These are phyloP conservation scores for Besnoitia besnoiti DNA, from an alignment of 169 alveolate species.

Conservation along the genomic window DNA sequence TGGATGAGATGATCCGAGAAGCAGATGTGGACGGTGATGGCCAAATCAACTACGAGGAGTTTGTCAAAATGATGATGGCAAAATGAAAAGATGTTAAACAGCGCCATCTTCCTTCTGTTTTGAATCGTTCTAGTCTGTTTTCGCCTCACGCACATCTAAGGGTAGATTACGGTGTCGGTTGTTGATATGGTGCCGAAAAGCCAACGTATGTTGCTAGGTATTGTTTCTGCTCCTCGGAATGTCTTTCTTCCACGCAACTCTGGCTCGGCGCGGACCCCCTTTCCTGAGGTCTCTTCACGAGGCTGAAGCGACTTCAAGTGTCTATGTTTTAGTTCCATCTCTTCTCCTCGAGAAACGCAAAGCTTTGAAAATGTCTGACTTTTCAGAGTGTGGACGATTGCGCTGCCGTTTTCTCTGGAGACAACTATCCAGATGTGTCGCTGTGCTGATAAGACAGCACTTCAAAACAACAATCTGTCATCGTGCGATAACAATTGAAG, in stretches of 20 bases:
- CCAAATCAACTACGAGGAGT: conserved; percentile 97
- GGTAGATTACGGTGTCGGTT: background rate
- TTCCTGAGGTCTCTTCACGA: background rate
- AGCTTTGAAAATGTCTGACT: background rate
- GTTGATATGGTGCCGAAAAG: background rate
- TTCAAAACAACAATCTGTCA: background rate
- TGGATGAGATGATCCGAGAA: conserved; percentile 99
- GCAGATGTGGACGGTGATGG: conserved; percentile 99
- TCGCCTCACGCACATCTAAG: background rate
- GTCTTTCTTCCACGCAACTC: background rate
- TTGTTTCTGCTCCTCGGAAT: background rate
- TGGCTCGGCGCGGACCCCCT: background rate
- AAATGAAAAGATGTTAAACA: conserved; percentile 77
- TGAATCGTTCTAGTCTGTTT: background rate
- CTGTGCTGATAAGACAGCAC: background rate
- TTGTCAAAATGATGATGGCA: conserved; percentile 97
- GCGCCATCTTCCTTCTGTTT: background rate
- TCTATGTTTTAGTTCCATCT: background rate
- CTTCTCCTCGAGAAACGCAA: background rate
- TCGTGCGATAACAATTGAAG: background rate
- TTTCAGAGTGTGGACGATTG: background rate
- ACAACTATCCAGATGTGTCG: background rate
- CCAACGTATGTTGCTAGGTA: background rate
- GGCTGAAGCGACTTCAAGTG: background rate
- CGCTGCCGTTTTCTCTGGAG: background rate